Base-by-base conservation (phyloP, 2,329 filamentous ascomycete genomes). In the Talaromyces sp. region DNA sequence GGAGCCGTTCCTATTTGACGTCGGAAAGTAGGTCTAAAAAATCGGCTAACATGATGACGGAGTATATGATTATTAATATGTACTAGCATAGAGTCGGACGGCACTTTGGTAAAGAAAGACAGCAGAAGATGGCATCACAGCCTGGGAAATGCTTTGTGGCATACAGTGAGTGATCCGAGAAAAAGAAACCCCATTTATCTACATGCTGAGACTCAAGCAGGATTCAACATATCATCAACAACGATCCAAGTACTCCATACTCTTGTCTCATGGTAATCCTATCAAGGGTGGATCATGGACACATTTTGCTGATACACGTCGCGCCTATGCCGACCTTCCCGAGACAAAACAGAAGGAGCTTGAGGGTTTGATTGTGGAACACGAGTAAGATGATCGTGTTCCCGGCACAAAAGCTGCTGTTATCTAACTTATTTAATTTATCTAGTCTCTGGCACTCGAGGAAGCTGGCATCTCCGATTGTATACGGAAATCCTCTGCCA, bases 191-290 rank as follows among this genome's bases (percentile, higher is more conserved):
- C 14, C 43, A 22, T 6, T 19, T 31, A 59, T 33, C 16, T 24
- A n/a, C 10, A 52, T 35, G 31, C 58, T 60, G n/a, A 65, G 3
- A 6, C 31, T 22, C 13, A 57, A 35, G 24, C 56, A 67, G 63
- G 71, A 73, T 45, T 73, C 71, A 13, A 69, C 69, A 37, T 73
- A 70, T 65, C 68, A 73, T 59, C 72, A 73, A 58, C 68, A 72
- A 33, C 70, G 71, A 10, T 70, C 70, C 1, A 72, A 72, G 57
- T 73, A 73, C 62, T 73, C 71, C 3, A 68, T 69, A 41, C 62
- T 69, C 13, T 63, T 69, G 16, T 70, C 65, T 19, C 71, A 72
- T 56, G 68, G 66, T 10, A 68, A 62, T 31, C 68, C 66, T 5
- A 66, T 68, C 3, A 64, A 65, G 10, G 70, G 68, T 2, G 67